A percentile compares a stretch with the other conserved stretches of the same genome.
phyloP scores from a whole-genome alignment of 2,329 filamentous ascomycete species.

The Fusarium mangiferae region DNA sequence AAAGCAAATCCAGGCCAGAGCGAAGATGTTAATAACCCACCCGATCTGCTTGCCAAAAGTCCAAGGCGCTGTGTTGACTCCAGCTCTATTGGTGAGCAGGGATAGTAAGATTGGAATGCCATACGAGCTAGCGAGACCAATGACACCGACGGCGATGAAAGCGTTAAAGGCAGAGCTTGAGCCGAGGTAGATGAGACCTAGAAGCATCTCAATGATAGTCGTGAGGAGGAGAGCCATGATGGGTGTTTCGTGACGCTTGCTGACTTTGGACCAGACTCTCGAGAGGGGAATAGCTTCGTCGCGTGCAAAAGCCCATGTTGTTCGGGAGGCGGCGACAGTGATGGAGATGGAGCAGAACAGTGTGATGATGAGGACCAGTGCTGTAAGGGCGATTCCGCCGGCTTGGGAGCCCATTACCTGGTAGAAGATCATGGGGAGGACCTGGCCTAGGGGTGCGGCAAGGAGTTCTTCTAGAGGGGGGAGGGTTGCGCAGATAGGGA shows the following conservation, averaged over 20 bases:
- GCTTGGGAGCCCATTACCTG: constrained; percentile 76
- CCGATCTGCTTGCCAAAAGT: constrained; percentile 74
- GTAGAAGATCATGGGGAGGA: constrained; percentile 80
- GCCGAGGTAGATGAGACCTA: constrained; percentile 83
- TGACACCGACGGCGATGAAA: constrained; percentile 83
- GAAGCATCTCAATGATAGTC: constrained; percentile 73
- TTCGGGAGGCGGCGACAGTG: constrained; percentile 77
- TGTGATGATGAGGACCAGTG: constrained; percentile 79
- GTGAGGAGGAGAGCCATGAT: constrained; percentile 76
- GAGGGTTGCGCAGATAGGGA: constrained; percentile 67
- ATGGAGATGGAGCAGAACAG: constrained; percentile 81
- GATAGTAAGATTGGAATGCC: constrained; percentile 79
- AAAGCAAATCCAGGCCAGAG: constrained; percentile 75
- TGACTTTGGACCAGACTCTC: constrained; percentile 72
- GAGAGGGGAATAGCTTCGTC: constrained; percentile 79
- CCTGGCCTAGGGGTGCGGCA: constrained; percentile 76
- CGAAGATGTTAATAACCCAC: constrained; percentile 72
- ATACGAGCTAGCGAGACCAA: constrained; percentile 80
- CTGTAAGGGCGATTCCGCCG: constrained; percentile 80
- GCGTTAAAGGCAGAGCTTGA: constrained; percentile 80
- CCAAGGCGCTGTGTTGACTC: constrained; percentile 71
- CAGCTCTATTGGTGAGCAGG: constrained; percentile 70
- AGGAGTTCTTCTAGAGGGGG: constrained; percentile 73
- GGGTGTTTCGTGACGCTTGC: constrained; percentile 73
- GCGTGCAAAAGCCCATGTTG: constrained; percentile 79